Base-by-base conservation (phyloP, 805 yeast species). In the Cyberlindnera euphorbiiphila region DNA sequence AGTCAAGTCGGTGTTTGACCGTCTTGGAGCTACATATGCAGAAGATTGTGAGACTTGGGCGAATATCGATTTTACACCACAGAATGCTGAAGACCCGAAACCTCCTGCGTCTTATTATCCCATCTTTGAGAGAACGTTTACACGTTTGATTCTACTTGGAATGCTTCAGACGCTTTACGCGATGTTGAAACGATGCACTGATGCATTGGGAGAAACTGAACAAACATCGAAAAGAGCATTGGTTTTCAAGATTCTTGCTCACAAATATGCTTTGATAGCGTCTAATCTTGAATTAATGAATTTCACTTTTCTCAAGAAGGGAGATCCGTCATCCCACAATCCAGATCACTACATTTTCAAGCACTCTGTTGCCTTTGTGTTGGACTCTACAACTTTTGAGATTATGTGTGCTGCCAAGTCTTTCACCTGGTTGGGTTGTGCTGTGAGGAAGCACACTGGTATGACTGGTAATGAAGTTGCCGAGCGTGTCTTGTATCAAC, bases 151-250 rank as follows among this genome's bases (percentile, higher is more conserved):
- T 14, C 18, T 33, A 9, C 9, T 33, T 8, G 36, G 37, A 19
- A n/a, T 33, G 9, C 14, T 38, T 10, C 41, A 33, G 10, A 29
- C 34, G 19, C 12, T 38, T 6, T 33, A 38, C n/a, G 12, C 27
- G 15, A 11, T 38, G 34, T 18, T 26, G 10, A 16, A 15, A 6
- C 26, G 34, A 9, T 18, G 29, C 10, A n/a, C 25, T 12, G 14
- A 10, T 6, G 20, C 4, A 5, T 9, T 29, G n/a, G 41, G 41
- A 4, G 41, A 36, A 27, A 25, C 39, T 2, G 10, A 14, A 6
- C 31, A 37, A 8, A 26, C 15, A 16, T 37, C 41, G 5, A n/a
- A 14, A 9, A 26, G 41, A n/a, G 36, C 36, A 15, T n/a, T 6
- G 17, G 29, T 18, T 4, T 37, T n/a, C 13, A 11, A 23, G 11